Evolutionary conservation across 1,284 basidiomycete genomes (phyloP).

Genomic region (Tilletia caries): DNA sequence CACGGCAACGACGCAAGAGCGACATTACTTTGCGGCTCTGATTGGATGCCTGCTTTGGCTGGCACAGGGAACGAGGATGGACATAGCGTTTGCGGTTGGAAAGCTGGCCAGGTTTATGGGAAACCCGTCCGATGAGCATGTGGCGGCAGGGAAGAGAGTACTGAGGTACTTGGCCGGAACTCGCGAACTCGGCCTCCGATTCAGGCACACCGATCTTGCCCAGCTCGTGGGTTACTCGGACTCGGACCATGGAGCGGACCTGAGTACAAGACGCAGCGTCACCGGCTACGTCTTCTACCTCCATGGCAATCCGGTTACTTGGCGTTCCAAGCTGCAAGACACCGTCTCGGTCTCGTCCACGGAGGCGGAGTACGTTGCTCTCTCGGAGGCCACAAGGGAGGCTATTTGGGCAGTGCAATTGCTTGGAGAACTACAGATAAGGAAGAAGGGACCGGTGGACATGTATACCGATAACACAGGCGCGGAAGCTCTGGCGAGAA

Average conservation of each 20-base stretch:
- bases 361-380: slow-evolving; percentile 9
- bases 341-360: background rate
- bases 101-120: background rate
- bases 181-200: background rate
- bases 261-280: background rate
- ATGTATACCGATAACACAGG: background rate
- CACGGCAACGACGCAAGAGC: background rate
- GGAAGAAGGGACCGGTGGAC: background rate
- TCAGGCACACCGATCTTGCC: too few species aligned
- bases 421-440: background rate
- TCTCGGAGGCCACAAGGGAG: background rate
- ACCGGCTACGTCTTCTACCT: background rate
- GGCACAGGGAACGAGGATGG: background rate
- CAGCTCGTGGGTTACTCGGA: background rate
- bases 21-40: background rate
- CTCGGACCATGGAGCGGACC: background rate
- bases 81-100: background rate
- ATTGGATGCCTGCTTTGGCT: background rate
- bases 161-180: background rate
- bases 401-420: background rate
- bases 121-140: background rate
- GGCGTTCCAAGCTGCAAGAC: background rate
- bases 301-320: background rate
- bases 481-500: background rate
- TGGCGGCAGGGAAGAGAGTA: background rate